Percentiles rank a stretch among this genome's conserved stretches.
Conservation (phyloP, 345 rosid species). For the Populus davidiana region DNA sequence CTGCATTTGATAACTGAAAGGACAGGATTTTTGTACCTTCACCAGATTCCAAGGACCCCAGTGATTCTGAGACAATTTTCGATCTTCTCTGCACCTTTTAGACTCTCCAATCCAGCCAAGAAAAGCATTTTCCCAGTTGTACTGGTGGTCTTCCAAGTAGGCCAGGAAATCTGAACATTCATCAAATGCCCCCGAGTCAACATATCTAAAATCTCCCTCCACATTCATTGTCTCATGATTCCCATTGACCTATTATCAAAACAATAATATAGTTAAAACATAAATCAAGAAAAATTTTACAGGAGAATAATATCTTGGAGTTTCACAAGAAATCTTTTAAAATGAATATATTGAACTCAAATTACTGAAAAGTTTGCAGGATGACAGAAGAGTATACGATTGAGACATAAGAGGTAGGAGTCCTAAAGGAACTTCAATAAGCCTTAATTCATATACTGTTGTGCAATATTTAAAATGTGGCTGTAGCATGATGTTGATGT, state of each 20-base stretch:
- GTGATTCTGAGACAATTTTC: slow-evolving; percentile 41
- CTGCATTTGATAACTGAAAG: background rate
- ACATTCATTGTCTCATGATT: slow-evolving; percentile 94
- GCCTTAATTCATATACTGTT: background rate
- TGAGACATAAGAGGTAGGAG: background rate
- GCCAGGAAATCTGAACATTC: slow-evolving; percentile 73
- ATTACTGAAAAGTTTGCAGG: background rate
- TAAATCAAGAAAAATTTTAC: background rate
- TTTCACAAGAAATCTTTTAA: background rate
- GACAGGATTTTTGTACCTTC: slow-evolving; percentile 52
- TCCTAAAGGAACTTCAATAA: background rate
- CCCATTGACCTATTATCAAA: slow-evolving; percentile 59
- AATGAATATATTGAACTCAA: background rate
- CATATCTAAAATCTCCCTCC: slow-evolving; percentile 89
- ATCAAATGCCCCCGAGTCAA: slow-evolving; percentile 67
- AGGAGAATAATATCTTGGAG: background rate
- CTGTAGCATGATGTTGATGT: background rate
- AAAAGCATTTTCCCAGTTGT: slow-evolving; percentile 75
- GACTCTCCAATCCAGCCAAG: slow-evolving; percentile 54
- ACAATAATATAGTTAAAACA: slow-evolving; percentile 6
- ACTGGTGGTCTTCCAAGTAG: slow-evolving; percentile 46
- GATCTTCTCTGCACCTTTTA: slow-evolving; percentile 46
- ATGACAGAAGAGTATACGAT: background rate
- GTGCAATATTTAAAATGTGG: background rate
- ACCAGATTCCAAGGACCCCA: slow-evolving; percentile 82